Evolutionary conservation across 495 filamentous ascomycete species (phyloP).

Genomic region (Penicillium manginii): DNA sequence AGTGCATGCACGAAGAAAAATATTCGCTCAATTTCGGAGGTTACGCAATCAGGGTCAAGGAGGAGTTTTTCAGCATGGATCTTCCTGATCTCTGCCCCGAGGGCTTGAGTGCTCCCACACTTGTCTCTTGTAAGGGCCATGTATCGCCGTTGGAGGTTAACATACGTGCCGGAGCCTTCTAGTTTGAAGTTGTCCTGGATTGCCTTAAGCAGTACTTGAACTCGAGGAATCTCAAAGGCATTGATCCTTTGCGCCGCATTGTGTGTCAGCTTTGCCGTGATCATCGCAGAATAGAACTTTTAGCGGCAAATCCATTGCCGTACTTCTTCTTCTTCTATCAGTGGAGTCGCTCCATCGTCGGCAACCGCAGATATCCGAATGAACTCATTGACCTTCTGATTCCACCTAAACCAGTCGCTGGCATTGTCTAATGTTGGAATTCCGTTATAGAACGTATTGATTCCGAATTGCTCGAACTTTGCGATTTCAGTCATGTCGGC

Average conservation of each 20-base stretch:
- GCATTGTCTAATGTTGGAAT: conserved; percentile 12
- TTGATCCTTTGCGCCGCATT: conserved; percentile 18
- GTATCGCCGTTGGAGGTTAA: conserved; percentile 16
- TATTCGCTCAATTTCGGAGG: conserved; percentile 21
- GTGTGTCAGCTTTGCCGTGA: conserved; percentile 17
- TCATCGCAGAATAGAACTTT: conserved; percentile 20
- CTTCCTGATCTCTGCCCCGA: conserved; percentile 17
- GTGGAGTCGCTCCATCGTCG: conserved; percentile 6
- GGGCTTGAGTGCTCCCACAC: conserved; percentile 17
- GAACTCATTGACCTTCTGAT: conserved; percentile 15
- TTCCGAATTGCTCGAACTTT: conserved; percentile 15
- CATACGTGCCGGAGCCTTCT: conserved; percentile 17
- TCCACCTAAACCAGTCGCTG: conserved; percentile 14
- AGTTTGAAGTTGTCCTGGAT: conserved; percentile 14
- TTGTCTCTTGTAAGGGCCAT: conserved; percentile 18
- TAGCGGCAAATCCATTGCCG: conserved; percentile 13
- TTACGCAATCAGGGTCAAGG: conserved; percentile 18
- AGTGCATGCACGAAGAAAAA: conserved; percentile 17
- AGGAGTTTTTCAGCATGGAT: conserved; percentile 19
- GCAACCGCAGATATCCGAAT: conserved; percentile 15
- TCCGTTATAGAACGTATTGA: conserved; percentile 10
- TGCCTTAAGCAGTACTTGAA: conserved; percentile 14
- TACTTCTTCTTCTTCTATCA: conserved; percentile 11
- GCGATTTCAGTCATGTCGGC: not conserved
- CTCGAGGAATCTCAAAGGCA: conserved; percentile 15